Conservation (phyloP, 176 grass and related monocot genomes). For the Aegilops sharonensis region DNA sequence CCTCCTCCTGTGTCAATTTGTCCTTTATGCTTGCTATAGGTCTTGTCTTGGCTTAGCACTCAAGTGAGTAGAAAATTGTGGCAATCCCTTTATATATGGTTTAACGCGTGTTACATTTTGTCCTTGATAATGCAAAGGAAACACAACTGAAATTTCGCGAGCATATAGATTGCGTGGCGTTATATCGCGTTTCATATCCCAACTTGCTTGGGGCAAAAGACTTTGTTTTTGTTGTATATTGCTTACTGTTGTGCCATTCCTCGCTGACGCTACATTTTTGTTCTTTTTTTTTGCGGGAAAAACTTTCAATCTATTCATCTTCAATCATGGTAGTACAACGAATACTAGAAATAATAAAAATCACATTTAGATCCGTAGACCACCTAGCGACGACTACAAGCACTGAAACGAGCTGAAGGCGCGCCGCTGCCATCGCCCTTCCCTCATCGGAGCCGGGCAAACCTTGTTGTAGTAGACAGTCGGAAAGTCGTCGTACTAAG, state of each 20-base stretch:
- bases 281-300: background rate
- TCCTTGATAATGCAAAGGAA: background rate
- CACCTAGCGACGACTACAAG: too few species aligned
- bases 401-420: too few species aligned
- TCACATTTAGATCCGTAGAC: too few species aligned
- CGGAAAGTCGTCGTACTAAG: too few species aligned
- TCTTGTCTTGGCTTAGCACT: conserved; percentile 32
- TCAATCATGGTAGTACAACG: too few species aligned
- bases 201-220: too few species aligned
- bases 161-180: background rate
- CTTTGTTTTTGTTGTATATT: background rate
- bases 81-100: background rate
- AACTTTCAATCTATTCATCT: too few species aligned
- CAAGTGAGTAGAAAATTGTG: conserved; percentile 13
- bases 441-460: too few species aligned
- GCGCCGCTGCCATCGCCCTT: too few species aligned
- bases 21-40: background rate
- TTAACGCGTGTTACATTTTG: background rate
- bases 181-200: too few species aligned
- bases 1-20: conserved; percentile 15
- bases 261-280: background rate
- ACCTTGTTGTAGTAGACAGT: too few species aligned
- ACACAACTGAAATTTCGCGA: background rate
- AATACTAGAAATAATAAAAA: too few species aligned
- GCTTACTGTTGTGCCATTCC: background rate